phyloP scores from a whole-genome alignment of 805 yeast species.

The Ogataea glucozyma region DNA sequence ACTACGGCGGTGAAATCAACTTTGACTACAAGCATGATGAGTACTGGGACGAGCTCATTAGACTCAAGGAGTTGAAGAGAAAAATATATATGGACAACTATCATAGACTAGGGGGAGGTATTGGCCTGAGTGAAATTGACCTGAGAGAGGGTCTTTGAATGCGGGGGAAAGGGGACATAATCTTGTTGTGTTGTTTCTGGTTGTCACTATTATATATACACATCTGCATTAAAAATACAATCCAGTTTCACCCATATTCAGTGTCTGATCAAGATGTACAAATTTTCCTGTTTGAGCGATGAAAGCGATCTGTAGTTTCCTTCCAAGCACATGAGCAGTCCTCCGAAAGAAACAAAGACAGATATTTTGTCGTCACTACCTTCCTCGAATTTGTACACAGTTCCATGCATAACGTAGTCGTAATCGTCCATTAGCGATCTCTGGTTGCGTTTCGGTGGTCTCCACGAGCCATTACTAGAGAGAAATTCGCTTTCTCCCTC shows the following conservation, averaged over 20 bases:
- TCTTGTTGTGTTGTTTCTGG: background rate
- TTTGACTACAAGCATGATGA: conserved; percentile 78
- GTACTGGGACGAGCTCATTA: conserved; percentile 77
- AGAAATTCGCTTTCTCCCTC: conserved; percentile 47
- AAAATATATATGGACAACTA: conserved; percentile 64
- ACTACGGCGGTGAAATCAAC: conserved; percentile 82
- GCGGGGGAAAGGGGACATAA: background rate
- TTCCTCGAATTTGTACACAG: conserved; percentile 96
- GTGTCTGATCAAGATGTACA: conserved; percentile 84
- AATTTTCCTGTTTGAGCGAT: conserved; percentile 88
- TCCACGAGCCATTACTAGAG: conserved; percentile 64
- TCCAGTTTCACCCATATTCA: conserved; percentile 9
- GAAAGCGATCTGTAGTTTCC: conserved; percentile 91
- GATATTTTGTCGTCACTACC: conserved; percentile 66
- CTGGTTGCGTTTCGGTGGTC: conserved; percentile 82
- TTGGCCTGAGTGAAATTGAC: conserved; percentile 84
- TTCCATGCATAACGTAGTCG: conserved; percentile 98
- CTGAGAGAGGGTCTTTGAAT: conserved; percentile 49
- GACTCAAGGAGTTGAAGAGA: conserved; percentile 59
- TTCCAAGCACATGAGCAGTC: conserved; percentile 88
- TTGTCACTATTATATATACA: conserved; percentile 3
- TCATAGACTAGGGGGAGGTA: conserved; percentile 63
- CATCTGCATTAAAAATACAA: conserved; percentile 11
- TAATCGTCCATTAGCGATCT: conserved; percentile 91
- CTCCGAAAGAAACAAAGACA: conserved; percentile 95